phyloP scores from a whole-genome alignment of 768 basidiomycete genomes.

The Tulasnella sp. region DNA sequence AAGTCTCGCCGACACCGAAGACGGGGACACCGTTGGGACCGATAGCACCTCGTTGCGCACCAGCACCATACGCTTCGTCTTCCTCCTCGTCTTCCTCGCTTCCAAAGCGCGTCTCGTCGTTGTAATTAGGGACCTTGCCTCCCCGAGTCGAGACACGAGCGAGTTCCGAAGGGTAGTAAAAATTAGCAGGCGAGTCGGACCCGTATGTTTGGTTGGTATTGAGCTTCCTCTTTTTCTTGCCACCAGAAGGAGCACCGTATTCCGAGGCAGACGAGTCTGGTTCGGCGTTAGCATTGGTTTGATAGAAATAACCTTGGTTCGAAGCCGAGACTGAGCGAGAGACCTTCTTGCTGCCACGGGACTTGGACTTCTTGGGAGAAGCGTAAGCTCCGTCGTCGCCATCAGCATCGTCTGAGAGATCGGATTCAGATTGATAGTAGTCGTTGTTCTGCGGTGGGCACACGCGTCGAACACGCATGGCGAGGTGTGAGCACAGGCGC shows the following conservation, averaged over 20 bases:
- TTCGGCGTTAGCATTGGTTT: constrained; percentile 52
- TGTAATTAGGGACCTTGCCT: constrained; percentile 74
- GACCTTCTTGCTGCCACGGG: constrained; percentile 16
- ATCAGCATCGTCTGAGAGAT: constrained; percentile 15
- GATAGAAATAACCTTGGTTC: not conserved
- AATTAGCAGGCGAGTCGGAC: not conserved
- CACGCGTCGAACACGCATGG: constrained; percentile 7
- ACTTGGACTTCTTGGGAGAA: constrained; percentile 19
- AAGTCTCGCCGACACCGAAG: constrained; percentile 7
- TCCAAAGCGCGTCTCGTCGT: constrained; percentile 54
- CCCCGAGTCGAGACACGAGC: constrained; percentile 64
- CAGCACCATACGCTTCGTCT: constrained; percentile 38
- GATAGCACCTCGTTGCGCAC: constrained; percentile 22
- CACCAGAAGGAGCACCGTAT: constrained; percentile 63
- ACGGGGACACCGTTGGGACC: not conserved
- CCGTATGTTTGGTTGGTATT: constrained; percentile 5
- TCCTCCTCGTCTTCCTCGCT: constrained; percentile 59
- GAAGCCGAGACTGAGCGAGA: not conserved
- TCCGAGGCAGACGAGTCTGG: constrained; percentile 53
- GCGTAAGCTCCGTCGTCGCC: constrained; percentile 20
- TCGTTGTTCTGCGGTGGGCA: constrained; percentile 14
- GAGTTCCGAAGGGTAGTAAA: constrained; percentile 40
- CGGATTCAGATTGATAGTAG: constrained; percentile 12
- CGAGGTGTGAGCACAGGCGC: not conserved
- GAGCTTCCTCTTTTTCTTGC: constrained; percentile 71